Evolutionary conservation across 2,329 filamentous ascomycete species (phyloP), one percentile per base, ranked within the genome.

Genomic region (Aureobasidium mangrovei): DNA sequence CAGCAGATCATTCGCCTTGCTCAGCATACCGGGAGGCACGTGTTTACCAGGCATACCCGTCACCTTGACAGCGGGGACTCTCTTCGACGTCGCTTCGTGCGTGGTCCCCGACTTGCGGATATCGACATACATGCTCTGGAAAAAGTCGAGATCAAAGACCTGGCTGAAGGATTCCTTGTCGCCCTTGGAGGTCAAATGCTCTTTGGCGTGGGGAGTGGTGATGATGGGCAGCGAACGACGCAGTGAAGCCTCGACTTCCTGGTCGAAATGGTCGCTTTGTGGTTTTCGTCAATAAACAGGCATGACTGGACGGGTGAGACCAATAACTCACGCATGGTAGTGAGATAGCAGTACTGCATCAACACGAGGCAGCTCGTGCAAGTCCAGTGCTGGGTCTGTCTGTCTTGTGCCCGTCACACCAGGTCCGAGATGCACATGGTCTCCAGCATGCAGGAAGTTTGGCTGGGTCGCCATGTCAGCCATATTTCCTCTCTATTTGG

Each of bases 1-100:
- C n/a, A 77, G 68, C 7, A 75, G 44, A 29, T 77, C 71, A 61
- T 79, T 80, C 12, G 68, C 72, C 10, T 70, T 65, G 18, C 70
- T 60, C 2, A 77, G 61, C 1, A 69, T 71, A 1, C 71, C 62
- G 24, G 69, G 66, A 0, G 77, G 74, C 4, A 85, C 76, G 62
- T 85, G 82, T 62, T 84, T 83, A 2, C 80, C 83, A 0, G 82
- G 83, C 77, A 81, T 82, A 2, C 72, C 82, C 0, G 79, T 83
- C 24, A 84, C 73, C 59, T 79, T 80, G 40, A 84, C 69, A 5
- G 70, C 70, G 0, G 77, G 72, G 26, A 59, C 58, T 26, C 60
- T 69, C 3, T 53, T 56, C 2, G 58, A 60, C 3, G 44, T 47
- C 7, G 38, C 56, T n/a, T 39, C 41, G 18, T 52, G 38, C 4